phyloP scores from a whole-genome alignment of 768 basidiomycete genomes.

The Lentinula aciculospora region DNA sequence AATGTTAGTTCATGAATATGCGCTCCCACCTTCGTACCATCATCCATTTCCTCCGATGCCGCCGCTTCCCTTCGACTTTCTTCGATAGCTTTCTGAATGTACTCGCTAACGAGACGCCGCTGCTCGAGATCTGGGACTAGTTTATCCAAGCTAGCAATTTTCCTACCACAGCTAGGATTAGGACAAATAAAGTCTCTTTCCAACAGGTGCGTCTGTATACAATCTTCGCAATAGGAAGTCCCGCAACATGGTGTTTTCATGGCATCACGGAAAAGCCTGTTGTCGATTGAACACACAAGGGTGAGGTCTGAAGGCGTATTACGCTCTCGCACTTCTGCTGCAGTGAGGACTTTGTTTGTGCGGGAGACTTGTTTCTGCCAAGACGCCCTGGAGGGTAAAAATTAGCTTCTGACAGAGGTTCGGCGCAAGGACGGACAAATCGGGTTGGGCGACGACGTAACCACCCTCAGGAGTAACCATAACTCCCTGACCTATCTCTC shows the following conservation, averaged over 20 bases:
- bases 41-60: constrained; percentile 29
- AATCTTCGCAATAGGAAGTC: constrained; percentile 92
- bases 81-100: constrained; percentile 78
- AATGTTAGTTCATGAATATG: background rate
- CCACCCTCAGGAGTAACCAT: constrained; percentile 99
- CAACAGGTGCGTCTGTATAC: constrained; percentile 89
- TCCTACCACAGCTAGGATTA: constrained; percentile 81
- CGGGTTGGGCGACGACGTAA: constrained; percentile 95
- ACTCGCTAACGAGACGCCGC: constrained; percentile 72
- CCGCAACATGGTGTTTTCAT: constrained; percentile 95
- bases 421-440: constrained; percentile 63
- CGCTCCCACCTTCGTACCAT: background rate
- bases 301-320: constrained; percentile 65
- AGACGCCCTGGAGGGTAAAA: constrained; percentile 53
- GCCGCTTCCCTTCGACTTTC: constrained; percentile 63
- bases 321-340: constrained; percentile 84
- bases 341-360: constrained; percentile 68
- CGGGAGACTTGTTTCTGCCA: constrained; percentile 92
- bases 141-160: constrained; percentile 86
- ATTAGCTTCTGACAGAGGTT: background rate
- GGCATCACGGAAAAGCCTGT: constrained; percentile 89
- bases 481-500: constrained; percentile 74
- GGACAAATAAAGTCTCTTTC: constrained; percentile 96
- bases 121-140: constrained; percentile 73
- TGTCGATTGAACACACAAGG: constrained; percentile 87